These are phyloP conservation scores for Trichophyton mentagrophytes DNA, from an alignment of 2,329 filamentous ascomycete species.

Conservation along the genomic window DNA sequence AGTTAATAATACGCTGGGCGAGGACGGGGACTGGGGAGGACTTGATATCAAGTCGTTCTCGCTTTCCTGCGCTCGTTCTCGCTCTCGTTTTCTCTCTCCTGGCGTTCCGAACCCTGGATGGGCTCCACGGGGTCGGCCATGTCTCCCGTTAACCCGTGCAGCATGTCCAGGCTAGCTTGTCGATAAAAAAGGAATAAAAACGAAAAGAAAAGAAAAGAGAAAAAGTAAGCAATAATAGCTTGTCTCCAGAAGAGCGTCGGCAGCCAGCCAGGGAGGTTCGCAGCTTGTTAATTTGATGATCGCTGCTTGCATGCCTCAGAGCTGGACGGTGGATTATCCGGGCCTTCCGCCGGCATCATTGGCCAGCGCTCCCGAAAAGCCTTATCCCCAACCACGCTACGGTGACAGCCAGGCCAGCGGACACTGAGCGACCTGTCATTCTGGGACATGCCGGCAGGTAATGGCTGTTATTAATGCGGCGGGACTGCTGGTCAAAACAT, in stretches of 20 bases:
- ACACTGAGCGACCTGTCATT: conserved; percentile 3
- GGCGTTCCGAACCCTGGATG: background rate
- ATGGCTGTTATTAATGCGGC: conserved; percentile 4
- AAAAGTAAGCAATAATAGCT: background rate
- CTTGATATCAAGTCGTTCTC: background rate
- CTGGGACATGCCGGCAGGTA: conserved; percentile 3
- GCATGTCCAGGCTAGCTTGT: background rate
- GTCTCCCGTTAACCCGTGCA: background rate
- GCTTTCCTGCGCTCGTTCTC: conserved; percentile 8
- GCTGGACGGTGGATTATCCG: background rate
- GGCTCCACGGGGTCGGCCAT: background rate
- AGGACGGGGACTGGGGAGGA: background rate
- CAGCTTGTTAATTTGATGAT: background rate
- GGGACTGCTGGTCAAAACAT: conserved; percentile 15
- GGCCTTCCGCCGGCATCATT: background rate
- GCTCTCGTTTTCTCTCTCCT: conserved; percentile 14
- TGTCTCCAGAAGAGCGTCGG: background rate
- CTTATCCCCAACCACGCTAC: conserved; percentile 3
- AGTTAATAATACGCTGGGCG: background rate
- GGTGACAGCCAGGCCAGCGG: background rate
- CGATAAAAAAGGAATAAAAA: too few relatives aligned
- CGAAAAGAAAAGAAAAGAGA: too few relatives aligned
- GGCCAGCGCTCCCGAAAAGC: background rate
- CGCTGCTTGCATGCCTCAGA: background rate
- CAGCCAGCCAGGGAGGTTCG: background rate